Evolutionary conservation across 192 early-diverging fungal species (phyloP), one percentile per base, ranked within the genome.

Genomic region (Coemansia sp.): DNA sequence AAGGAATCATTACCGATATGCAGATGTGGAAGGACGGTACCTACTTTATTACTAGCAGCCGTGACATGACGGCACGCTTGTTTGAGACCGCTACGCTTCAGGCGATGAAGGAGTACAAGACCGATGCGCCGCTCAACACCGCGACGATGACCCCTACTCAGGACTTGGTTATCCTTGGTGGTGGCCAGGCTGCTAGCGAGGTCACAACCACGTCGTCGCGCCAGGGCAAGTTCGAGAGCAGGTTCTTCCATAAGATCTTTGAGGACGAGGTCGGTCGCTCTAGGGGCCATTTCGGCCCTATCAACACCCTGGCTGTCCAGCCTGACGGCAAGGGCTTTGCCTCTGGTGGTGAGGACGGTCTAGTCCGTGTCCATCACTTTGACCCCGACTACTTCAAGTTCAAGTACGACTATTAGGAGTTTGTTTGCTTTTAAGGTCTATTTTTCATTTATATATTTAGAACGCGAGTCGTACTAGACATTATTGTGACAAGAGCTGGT

Each of bases 241-340:
- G 93, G 53, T 98, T 99, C 89, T 99, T 90, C 89, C 98, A 99
- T 86, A 90, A 92, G 72, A 88, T 96, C 64, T 90, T 98, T 63
- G 92, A 97, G 70, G 94, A 97, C 73, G 96, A 99, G 82, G 93
- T 98, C 55, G 95, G 95, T 59, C 90, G 95, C 70, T 92, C 95
- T 41, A 94, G 93, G 86, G 98, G 98, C 27, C 98, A 99, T 73
- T 99, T 99, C 80, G 98, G 98, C 70, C 98, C 98, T 41, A 98
- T 99, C 83, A 99, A 99, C 84, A 99, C 96, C 15, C 86, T 99
- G 60, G 95, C 98, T 5, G 93, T 98, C 62, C 94, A 97, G 78
- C 96, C 96, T 15, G 91, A 93, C 75, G 96, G 98, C 55, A 93
- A 86, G 72, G 88, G 91, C 72, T 98, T 94, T 86, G 92, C 98